Percentiles rank a stretch among this genome's conserved stretches.
Conservation (phyloP, 768 basidiomycete species). For the Holtermanniella nyarrowii region DNA sequence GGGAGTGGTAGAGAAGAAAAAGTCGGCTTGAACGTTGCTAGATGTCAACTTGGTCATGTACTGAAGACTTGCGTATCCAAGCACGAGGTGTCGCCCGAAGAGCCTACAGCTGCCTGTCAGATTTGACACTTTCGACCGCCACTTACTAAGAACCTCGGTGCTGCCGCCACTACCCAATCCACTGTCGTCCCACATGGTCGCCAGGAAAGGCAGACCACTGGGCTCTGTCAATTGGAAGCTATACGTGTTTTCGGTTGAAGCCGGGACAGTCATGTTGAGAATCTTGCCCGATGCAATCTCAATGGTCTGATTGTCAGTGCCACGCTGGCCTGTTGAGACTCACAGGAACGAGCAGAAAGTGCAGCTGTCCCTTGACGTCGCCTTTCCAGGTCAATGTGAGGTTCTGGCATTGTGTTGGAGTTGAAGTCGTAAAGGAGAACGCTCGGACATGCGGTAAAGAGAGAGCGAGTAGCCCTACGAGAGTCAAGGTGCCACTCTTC, state of each 20-base stretch:
- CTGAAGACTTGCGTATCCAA: slow-evolving; percentile 15
- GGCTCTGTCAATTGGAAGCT: slow-evolving; percentile 33
- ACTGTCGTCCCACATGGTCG: slow-evolving; percentile 30
- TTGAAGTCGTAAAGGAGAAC: slow-evolving; percentile 32
- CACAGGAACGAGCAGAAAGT: slow-evolving; percentile 30
- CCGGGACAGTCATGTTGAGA: slow-evolving; percentile 33
- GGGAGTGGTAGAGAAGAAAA: slow-evolving; percentile 32
- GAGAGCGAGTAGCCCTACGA: background rate
- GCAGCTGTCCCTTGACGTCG: background rate
- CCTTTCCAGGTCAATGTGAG: slow-evolving; percentile 29
- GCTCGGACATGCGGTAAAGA: background rate
- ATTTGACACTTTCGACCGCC: background rate
- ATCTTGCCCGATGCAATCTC: slow-evolving; percentile 18
- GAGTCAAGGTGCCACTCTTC: background rate
- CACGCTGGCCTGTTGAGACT: slow-evolving; percentile 1
- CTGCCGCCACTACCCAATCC: slow-evolving; percentile 33
- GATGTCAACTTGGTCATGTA: background rate
- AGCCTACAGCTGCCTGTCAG: slow-evolving; percentile 28
- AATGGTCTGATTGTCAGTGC: slow-evolving; percentile 10
- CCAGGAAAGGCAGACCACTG: slow-evolving; percentile 31
- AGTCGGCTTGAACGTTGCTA: slow-evolving; percentile 31
- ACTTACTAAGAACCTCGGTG: slow-evolving; percentile 31
- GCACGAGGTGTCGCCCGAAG: slow-evolving; percentile 20
- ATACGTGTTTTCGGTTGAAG: slow-evolving; percentile 14
- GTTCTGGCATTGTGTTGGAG: slow-evolving; percentile 32